A percentile compares a stretch with the other conserved stretches of the same genome.
Evolutionary conservation across 495 filamentous ascomycete genomes (phyloP).

Genomic region (Penicillium coprophilum): DNA sequence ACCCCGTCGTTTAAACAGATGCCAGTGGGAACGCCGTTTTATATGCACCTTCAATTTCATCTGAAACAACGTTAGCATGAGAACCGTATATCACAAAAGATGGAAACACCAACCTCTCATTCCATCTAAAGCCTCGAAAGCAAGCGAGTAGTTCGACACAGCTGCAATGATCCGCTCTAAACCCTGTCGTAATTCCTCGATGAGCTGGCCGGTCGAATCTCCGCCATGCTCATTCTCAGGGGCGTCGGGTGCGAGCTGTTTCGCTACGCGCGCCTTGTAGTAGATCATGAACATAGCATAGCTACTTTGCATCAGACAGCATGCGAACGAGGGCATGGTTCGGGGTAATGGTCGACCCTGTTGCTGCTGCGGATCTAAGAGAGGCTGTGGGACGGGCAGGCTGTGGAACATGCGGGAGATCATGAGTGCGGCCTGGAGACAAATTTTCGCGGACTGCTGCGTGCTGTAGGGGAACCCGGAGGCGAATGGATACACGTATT

Average conservation of each 20-base stretch:
- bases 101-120: conserved; percentile 55
- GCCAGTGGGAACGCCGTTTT: conserved; percentile 42
- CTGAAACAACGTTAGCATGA: conserved; percentile 24
- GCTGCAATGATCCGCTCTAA: conserved; percentile 50
- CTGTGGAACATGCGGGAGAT: conserved; percentile 53
- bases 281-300: conserved; percentile 61
- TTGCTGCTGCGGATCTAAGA: conserved; percentile 25
- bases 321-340: conserved; percentile 61
- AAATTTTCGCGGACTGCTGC: conserved; percentile 56
- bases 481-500: conserved; percentile 32
- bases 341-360: conserved; percentile 43
- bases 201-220: conserved; percentile 43
- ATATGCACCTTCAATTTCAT: conserved; percentile 50
- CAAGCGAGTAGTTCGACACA: conserved; percentile 55
- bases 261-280: conserved; percentile 50
- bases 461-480: conserved; percentile 51
- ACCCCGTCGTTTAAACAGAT: conserved; percentile 27
- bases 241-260: conserved; percentile 42
- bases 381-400: conserved; percentile 51
- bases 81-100: neutral
- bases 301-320: conserved; percentile 62
- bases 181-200: conserved; percentile 55
- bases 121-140: conserved; percentile 61
- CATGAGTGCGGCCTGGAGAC: conserved; percentile 49
- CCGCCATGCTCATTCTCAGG: conserved; percentile 30